These are phyloP conservation scores for Globisporangium apiculatum DNA, from an alignment of 352 stramenopile species.

Conservation along the genomic window DNA sequence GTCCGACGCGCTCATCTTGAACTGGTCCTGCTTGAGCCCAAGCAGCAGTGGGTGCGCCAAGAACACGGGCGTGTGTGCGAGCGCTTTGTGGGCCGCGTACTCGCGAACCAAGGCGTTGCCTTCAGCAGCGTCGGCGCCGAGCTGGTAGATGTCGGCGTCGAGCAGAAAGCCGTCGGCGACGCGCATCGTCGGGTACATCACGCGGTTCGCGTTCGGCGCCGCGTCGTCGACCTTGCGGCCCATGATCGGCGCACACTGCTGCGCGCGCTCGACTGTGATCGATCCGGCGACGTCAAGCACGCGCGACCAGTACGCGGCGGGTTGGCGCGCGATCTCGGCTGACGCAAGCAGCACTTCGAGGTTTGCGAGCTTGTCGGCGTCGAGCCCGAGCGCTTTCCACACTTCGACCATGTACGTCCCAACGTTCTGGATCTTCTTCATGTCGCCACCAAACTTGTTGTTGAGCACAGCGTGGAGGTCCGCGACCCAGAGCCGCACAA, in stretches of 20 bases:
- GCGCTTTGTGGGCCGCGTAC: constrained; percentile 92
- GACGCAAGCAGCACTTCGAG: constrained; percentile 98
- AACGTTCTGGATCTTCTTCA: constrained; percentile 95
- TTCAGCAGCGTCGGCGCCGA: constrained; percentile 96
- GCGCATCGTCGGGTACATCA: constrained; percentile 98
- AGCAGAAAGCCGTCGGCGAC: constrained; percentile 98
- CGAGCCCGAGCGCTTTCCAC: constrained; percentile 98
- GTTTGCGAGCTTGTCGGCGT: constrained; percentile 84
- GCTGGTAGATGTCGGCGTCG: constrained; percentile 98
- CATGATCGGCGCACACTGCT: constrained; percentile 99
- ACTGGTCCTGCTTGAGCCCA: constrained; percentile 97
- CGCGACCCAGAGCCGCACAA: constrained; percentile 98
- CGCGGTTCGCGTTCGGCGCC: constrained; percentile 88
- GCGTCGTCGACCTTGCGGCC: constrained; percentile 82
- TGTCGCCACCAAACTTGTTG: constrained; percentile 98
- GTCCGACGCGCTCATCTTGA: constrained; percentile 99
- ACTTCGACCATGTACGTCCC: constrained; percentile 97
- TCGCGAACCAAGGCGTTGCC: constrained; percentile 94
- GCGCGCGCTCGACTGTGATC: constrained; percentile 90
- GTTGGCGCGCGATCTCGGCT: constrained; percentile 88
- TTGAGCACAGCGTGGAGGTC: constrained; percentile 99
- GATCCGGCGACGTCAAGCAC: constrained; percentile 89
- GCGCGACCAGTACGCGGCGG: constrained; percentile 89
- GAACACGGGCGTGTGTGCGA: constrained; percentile 83
- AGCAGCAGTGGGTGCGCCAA: constrained; percentile 97